Conservation (phyloP, 1,139 yeast genomes). For the Candida pseudoviswanathii region DNA sequence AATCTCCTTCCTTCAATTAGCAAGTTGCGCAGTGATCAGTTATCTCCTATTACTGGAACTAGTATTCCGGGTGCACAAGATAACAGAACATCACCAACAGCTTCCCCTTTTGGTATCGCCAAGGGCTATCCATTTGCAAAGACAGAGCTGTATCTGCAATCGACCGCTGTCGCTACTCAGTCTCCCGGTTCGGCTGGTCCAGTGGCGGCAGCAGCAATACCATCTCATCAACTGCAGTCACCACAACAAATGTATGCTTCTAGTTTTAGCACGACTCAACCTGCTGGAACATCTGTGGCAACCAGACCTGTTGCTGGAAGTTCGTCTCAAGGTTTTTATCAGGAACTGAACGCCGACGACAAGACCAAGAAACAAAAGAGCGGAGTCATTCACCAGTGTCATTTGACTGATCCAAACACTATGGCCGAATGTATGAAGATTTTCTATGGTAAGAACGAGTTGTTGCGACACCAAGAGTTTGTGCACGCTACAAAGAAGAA, state of each 20-base stretch:
- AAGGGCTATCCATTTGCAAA: not conserved
- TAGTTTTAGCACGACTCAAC: not conserved
- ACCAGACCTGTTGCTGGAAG: constrained; percentile 5
- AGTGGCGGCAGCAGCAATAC: constrained; percentile 2
- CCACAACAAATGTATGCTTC: constrained; percentile 1
- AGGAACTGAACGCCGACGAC: constrained; percentile 13
- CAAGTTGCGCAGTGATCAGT: not conserved
- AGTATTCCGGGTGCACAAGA: not conserved
- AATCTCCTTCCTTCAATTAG: constrained; percentile 1
- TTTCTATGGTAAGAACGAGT: constrained; percentile 49
- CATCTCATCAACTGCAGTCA: constrained; percentile 3
- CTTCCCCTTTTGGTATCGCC: not conserved
- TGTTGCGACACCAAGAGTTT: constrained; percentile 49
- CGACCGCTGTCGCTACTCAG: not conserved
- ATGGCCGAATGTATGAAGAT: constrained; percentile 39
- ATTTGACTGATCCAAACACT: constrained; percentile 38
- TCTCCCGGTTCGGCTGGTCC: not conserved
- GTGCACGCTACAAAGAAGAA: constrained; percentile 51
- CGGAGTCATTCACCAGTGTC: constrained; percentile 48
- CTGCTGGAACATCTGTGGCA: not conserved
- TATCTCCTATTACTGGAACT: not conserved
- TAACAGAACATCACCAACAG: not conserved
- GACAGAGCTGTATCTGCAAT: not conserved
- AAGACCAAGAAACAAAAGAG: constrained; percentile 25
- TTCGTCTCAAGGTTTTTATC: not conserved